Evolutionary conservation across 306 rosid species (phyloP).

Genomic region (Cucumis hystrix): DNA sequence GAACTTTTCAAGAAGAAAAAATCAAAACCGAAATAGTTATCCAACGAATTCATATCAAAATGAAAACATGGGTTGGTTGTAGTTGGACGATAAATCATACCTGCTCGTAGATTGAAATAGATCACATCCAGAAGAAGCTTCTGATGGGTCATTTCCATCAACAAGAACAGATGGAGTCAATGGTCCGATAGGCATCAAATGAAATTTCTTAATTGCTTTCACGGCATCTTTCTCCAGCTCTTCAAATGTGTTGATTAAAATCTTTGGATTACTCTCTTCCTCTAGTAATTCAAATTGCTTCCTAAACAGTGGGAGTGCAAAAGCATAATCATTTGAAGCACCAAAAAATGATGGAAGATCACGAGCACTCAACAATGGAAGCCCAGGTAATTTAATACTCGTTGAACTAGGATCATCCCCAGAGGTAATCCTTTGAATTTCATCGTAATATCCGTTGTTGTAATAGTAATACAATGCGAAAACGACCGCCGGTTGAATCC

Average conservation of each 20-base stretch:
- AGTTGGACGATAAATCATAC: background rate
- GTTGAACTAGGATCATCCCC: background rate
- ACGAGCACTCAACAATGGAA: background rate
- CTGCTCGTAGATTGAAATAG: background rate
- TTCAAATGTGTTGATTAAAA: slow-evolving; percentile 17
- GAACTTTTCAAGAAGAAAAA: too few relatives aligned
- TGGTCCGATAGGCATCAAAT: slow-evolving; percentile 39
- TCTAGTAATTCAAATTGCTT: slow-evolving; percentile 4
- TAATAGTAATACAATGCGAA: background rate
- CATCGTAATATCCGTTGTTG: slow-evolving; percentile 1
- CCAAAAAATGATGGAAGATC: slow-evolving; percentile 13
- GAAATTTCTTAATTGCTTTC: background rate
- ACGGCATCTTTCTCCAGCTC: slow-evolving; percentile 15
- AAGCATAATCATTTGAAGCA: background rate
- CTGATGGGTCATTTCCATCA: slow-evolving; percentile 19
- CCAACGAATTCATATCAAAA: too few relatives aligned
- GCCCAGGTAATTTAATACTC: background rate
- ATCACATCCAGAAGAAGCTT: slow-evolving; percentile 31
- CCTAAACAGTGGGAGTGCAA: background rate
- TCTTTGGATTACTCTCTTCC: background rate
- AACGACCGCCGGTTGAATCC: background rate
- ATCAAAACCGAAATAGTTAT: too few relatives aligned
- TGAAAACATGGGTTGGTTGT: too few relatives aligned
- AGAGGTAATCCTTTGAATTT: background rate
- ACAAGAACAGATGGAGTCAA: slow-evolving; percentile 34